Evolutionary conservation across 352 stramenopile species (phyloP).

Genomic region (Plasmopara muralis): DNA sequence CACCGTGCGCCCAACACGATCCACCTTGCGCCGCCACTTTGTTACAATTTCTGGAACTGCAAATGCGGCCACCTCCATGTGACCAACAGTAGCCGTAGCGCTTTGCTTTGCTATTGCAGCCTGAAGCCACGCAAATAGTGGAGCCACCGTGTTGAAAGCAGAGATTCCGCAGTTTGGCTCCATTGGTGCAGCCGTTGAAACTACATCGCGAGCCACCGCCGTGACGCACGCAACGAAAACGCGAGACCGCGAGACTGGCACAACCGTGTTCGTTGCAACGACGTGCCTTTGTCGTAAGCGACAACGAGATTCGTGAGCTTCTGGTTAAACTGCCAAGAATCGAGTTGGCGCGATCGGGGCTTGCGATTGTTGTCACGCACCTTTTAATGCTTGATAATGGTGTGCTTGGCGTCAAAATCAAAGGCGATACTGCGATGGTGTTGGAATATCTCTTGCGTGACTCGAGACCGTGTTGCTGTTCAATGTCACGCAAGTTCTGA

Average conservation of each 20-base stretch:
- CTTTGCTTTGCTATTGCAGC: slow-evolving; percentile 68
- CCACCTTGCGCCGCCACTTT: slow-evolving; percentile 66
- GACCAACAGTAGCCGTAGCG: slow-evolving; percentile 81
- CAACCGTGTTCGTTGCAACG: slow-evolving; percentile 61
- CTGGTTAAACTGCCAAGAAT: slow-evolving; percentile 23
- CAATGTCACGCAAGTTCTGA: slow-evolving; percentile 4
- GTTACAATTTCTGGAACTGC: slow-evolving; percentile 41
- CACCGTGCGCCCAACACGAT: slow-evolving; percentile 73
- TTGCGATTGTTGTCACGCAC: slow-evolving; percentile 13
- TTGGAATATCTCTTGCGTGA: slow-evolving; percentile 15
- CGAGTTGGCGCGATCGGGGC: slow-evolving; percentile 28
- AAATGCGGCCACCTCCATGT: slow-evolving; percentile 69
- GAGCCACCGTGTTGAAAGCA: slow-evolving; percentile 75
- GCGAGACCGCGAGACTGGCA: slow-evolving; percentile 53
- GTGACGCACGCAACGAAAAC: slow-evolving; percentile 50
- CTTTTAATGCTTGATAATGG: slow-evolving; percentile 15
- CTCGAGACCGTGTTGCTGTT: slow-evolving; percentile 6
- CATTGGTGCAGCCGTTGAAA: slow-evolving; percentile 53
- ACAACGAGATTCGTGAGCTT: slow-evolving; percentile 2
- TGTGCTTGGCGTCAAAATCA: slow-evolving; percentile 15
- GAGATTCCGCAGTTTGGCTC: slow-evolving; percentile 64
- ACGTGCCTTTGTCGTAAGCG: slow-evolving; percentile 40
- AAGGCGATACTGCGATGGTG: slow-evolving; percentile 10
- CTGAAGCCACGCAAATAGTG: slow-evolving; percentile 55
- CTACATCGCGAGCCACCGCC: slow-evolving; percentile 51